phyloP scores from a whole-genome alignment of 148 eudicot genomes.

The Hydrangea macrophylla region DNA sequence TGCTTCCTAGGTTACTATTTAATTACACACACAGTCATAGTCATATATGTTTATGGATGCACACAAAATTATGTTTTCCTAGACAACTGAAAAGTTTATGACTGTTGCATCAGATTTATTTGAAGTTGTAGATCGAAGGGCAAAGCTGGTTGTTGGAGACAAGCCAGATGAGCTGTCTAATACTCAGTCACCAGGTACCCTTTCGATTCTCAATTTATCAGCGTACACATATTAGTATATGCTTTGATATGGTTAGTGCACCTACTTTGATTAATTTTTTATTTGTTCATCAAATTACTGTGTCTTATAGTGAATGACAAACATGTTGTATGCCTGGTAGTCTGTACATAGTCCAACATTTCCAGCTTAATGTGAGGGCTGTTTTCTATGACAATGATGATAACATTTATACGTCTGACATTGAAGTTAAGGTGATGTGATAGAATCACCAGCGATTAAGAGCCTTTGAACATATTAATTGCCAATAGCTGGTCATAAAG shows the following conservation, averaged over 20 bases:
- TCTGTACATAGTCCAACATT: not conserved
- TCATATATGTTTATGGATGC: not conserved
- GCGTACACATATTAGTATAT: not conserved
- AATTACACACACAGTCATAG: not conserved
- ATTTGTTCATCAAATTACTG: not conserved
- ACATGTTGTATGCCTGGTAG: not conserved
- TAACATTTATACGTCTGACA: not conserved
- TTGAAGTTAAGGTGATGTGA: not conserved
- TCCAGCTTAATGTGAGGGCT: not conserved
- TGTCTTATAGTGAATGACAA: not conserved
- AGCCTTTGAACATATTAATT: not conserved
- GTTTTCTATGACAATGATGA: not conserved
- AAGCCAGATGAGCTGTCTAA: conserved; percentile 67
- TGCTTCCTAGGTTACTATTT: not conserved
- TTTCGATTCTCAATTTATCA: not conserved
- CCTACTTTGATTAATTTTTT: not conserved
- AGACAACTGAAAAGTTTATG: not conserved
- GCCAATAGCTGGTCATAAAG: not conserved
- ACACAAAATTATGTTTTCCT: not conserved
- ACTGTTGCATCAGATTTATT: conserved; percentile 63
- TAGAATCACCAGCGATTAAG: not conserved
- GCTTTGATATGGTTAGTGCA: not conserved
- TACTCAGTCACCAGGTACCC: conserved; percentile 53
- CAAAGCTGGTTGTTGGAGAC: conserved; percentile 88
- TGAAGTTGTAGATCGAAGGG: conserved; percentile 95